Conservation (phyloP, 2,329 filamentous ascomycete species). For the Fusarium sp. region DNA sequence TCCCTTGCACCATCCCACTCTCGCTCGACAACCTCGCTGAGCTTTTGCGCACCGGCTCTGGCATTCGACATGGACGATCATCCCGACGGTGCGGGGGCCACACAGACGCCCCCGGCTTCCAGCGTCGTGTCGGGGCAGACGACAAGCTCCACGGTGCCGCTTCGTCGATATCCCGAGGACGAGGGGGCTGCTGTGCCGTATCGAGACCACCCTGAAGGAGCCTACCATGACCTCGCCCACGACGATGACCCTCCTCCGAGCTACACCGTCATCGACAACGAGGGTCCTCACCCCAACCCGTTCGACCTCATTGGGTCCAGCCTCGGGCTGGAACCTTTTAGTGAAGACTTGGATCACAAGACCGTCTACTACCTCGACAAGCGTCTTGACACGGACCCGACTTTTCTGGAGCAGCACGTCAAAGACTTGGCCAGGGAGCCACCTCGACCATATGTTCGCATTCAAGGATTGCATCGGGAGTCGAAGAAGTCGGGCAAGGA, state of each 20-base stretch:
- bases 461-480: conserved; percentile 66
- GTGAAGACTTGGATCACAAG: conserved; percentile 49
- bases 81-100: conserved; percentile 1
- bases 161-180: conserved; percentile 38
- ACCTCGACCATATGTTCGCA: conserved; percentile 64
- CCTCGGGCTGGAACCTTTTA: conserved; percentile 43
- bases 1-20: background rate
- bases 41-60: conserved; percentile 2
- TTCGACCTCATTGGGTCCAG: conserved; percentile 30
- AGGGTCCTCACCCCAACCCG: conserved; percentile 24
- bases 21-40: background rate
- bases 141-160: conserved; percentile 31
- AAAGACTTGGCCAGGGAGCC: conserved; percentile 58
- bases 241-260: conserved; percentile 34
- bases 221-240: background rate
- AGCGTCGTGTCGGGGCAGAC: conserved; percentile 29
- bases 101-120: conserved; percentile 26
- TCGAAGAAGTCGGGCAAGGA: conserved; percentile 58
- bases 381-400: conserved; percentile 58
- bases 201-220: conserved; percentile 18
- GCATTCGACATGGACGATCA: conserved; percentile 21
- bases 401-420: conserved; percentile 59
- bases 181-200: conserved; percentile 18
- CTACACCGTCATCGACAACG: conserved; percentile 36
- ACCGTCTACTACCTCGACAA: conserved; percentile 58